A percentile compares a stretch with the other conserved stretches of the same genome.
Conservation (phyloP, 306 rosid species). For the Fagus sylvatica region DNA sequence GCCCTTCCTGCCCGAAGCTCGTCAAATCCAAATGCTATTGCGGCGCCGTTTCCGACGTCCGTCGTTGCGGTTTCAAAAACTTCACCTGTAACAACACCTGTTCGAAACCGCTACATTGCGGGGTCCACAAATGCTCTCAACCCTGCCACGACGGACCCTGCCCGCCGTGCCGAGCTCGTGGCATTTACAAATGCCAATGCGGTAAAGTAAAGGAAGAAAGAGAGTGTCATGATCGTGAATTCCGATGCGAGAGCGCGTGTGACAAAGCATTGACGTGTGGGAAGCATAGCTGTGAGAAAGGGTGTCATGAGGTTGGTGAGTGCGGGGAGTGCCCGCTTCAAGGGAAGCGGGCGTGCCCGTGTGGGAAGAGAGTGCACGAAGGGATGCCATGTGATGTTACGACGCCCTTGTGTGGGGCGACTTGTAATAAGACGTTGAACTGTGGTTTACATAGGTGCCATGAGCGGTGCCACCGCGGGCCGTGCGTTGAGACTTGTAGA, state of each 20-base stretch:
- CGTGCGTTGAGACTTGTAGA: conserved; percentile 75
- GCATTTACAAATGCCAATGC: conserved; percentile 57
- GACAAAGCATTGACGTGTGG: conserved; percentile 67
- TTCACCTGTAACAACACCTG: conserved; percentile 66
- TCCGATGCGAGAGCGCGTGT: conserved; percentile 60
- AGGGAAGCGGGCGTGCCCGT: conserved; percentile 89
- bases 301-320: conserved; percentile 65
- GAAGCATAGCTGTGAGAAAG: conserved; percentile 68
- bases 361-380: conserved; percentile 72
- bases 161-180: conserved; percentile 62
- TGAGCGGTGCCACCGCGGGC: conserved; percentile 88
- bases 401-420: conserved; percentile 74
- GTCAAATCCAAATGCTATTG: conserved; percentile 74
- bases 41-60: conserved; percentile 54
- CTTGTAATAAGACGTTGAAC: conserved; percentile 67
- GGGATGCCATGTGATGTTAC: conserved; percentile 80
- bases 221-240: conserved; percentile 73
- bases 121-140: conserved; percentile 59
- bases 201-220: conserved; percentile 63
- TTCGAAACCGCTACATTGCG: conserved; percentile 58
- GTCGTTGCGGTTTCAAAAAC: conserved; percentile 77
- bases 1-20: conserved; percentile 91
- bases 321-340: conserved; percentile 81
- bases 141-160: conserved; percentile 72
- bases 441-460: conserved; percentile 85